Percentiles rank a stretch among this genome's conserved stretches.
Evolutionary conservation across 345 rosid species (phyloP).

Genomic region (Sisymbrium irio): DNA sequence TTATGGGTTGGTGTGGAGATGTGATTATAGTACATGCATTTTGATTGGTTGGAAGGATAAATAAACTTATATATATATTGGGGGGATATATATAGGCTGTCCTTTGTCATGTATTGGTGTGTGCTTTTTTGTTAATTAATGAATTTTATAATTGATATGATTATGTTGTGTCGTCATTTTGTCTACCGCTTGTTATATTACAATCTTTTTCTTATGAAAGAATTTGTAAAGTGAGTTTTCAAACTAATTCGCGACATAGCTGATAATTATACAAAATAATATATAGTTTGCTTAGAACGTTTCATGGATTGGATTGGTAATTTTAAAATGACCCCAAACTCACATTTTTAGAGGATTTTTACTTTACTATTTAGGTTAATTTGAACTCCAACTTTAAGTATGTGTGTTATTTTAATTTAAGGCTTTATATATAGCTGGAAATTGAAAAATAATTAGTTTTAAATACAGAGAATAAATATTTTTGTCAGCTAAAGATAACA

Average conservation of each 20-base stretch:
- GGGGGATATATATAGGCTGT: slow-evolving; percentile 24
- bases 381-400: background rate
- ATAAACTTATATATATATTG: slow-evolving; percentile 11
- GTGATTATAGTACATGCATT: slow-evolving; percentile 26
- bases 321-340: background rate
- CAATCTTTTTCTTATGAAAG: background rate
- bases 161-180: slow-evolving; percentile 19
- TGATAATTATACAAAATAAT: background rate
- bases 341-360: background rate
- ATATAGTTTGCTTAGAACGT: background rate
- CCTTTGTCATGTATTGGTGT: slow-evolving; percentile 35
- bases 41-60: slow-evolving; percentile 35
- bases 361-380: background rate
- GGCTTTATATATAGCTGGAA: background rate
- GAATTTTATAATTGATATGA: slow-evolving; percentile 13
- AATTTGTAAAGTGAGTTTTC: background rate
- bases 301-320: background rate
- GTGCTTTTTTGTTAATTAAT: slow-evolving; percentile 7
- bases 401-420: background rate
- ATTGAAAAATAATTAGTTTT: background rate
- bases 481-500: too few relatives aligned
- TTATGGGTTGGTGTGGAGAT: slow-evolving; percentile 33
- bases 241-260: background rate
- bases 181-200: background rate
- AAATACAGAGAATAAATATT: too few relatives aligned